These are phyloP conservation scores for Nicotiana tabacum DNA, from an alignment of 257 asterid genomes.

Conservation along the genomic window DNA sequence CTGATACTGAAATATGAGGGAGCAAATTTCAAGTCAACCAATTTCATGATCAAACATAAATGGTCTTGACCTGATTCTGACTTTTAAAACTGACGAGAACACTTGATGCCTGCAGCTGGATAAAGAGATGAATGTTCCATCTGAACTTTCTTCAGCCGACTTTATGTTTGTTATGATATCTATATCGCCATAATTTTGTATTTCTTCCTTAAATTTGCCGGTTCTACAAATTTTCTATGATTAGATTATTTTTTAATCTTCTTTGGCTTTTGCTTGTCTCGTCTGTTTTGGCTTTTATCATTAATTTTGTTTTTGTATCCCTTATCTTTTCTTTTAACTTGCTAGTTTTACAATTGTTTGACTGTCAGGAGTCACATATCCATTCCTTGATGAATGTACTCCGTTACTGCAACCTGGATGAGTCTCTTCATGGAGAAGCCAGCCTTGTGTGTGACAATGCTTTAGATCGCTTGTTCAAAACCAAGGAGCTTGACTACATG, in stretches of 20 bases:
- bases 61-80: background rate
- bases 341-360: background rate
- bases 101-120: background rate
- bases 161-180: background rate
- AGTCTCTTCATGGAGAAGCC: conserved; percentile 77
- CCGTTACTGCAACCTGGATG: conserved; percentile 95
- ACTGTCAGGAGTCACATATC: conserved; percentile 86
- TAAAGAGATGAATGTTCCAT: background rate
- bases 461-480: conserved; percentile 68
- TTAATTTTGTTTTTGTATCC: background rate
- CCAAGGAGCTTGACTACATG: conserved; percentile 98
- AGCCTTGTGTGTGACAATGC: conserved; percentile 82
- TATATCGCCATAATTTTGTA: background rate
- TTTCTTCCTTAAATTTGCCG: background rate
- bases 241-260: background rate
- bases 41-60: background rate
- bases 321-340: background rate
- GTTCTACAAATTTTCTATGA: background rate
- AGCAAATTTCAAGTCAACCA: background rate
- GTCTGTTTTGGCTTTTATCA: background rate
- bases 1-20: background rate
- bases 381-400: conserved; percentile 97
- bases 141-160: background rate
- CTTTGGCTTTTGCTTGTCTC: background rate
- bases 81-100: background rate